Evolutionary conservation across 225 moss, liverwort and hornwort genomes (phyloP).

Genomic region (Pseudoscleropodium purum): DNA sequence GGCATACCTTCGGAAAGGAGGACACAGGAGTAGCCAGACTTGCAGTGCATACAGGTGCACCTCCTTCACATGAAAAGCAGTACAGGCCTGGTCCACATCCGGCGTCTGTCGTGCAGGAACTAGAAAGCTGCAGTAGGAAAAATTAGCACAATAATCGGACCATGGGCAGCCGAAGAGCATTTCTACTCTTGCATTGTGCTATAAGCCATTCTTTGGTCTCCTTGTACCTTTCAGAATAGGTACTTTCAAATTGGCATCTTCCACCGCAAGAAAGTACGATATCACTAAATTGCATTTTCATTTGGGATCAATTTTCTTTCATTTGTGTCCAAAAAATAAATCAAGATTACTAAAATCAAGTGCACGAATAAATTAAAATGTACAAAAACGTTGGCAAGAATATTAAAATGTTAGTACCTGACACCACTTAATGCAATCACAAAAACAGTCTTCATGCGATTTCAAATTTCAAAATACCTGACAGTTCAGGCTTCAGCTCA

Average conservation of each 20-base stretch:
- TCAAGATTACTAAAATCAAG: not conserved
- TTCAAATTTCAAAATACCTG: not conserved
- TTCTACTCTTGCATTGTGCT: not conserved
- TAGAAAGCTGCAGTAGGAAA: slow-evolving; percentile 42
- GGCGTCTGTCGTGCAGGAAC: slow-evolving; percentile 32
- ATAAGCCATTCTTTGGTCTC: not conserved
- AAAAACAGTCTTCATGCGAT: not conserved
- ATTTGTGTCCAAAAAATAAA: no score
- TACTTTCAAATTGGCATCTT: not conserved
- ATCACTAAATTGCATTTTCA: not conserved
- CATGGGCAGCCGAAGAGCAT: not conserved
- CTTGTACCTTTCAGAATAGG: not conserved
- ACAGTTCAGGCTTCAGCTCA: not conserved
- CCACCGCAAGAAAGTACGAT: not conserved
- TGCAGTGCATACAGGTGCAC: slow-evolving; percentile 31
- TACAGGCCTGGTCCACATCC: slow-evolving; percentile 62
- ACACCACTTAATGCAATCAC: not conserved
- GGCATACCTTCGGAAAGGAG: slow-evolving; percentile 41
- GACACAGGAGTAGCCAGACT: slow-evolving; percentile 33
- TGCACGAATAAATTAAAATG: not conserved
- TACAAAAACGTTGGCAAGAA: not conserved
- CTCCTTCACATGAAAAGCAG: slow-evolving; percentile 47
- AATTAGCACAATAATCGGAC: not conserved
- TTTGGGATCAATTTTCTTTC: not conserved
- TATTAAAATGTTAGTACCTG: not conserved